These are phyloP conservation scores for Saturnispora dispora DNA, from an alignment of 805 yeast genomes.

Conservation along the genomic window DNA sequence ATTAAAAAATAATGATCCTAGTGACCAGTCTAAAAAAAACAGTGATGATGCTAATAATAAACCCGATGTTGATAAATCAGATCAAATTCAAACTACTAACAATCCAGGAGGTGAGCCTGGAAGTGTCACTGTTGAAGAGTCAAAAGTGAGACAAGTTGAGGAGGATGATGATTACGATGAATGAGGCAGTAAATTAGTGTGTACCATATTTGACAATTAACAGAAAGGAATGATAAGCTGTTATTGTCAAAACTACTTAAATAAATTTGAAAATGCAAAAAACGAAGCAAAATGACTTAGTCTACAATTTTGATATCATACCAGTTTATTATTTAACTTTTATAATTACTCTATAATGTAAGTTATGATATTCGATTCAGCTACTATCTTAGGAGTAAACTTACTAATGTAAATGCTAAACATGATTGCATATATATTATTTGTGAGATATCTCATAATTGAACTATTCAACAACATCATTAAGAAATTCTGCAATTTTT, in stretches of 20 bases:
- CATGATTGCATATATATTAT: not conserved
- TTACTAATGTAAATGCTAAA: no score
- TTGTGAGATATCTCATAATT: not conserved
- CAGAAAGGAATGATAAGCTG: not conserved
- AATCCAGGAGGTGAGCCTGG: not conserved
- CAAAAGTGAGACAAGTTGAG: slow-evolving; percentile 25
- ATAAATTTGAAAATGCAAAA: not conserved
- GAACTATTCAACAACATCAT: slow-evolving; percentile 33
- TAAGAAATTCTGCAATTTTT: slow-evolving; percentile 51
- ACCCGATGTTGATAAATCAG: not conserved
- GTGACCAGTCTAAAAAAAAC: not conserved
- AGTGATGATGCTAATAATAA: not conserved
- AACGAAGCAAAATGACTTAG: not conserved
- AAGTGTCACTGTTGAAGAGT: not conserved
- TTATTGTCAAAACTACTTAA: not conserved
- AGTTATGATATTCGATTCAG: not conserved
- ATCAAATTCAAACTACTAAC: not conserved
- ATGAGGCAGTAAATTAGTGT: slow-evolving; percentile 7
- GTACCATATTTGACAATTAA: not conserved
- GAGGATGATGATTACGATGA: slow-evolving; percentile 33
- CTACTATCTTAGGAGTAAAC: no score
- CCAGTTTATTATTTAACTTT: not conserved
- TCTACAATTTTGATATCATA: not conserved
- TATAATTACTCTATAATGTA: not conserved
- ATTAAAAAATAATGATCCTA: not conserved